Percentiles rank a stretch among this genome's conserved stretches.
These are phyloP conservation scores for Diplodia seriata DNA, from an alignment of 2,329 filamentous ascomycete species.

Conservation along the genomic window DNA sequence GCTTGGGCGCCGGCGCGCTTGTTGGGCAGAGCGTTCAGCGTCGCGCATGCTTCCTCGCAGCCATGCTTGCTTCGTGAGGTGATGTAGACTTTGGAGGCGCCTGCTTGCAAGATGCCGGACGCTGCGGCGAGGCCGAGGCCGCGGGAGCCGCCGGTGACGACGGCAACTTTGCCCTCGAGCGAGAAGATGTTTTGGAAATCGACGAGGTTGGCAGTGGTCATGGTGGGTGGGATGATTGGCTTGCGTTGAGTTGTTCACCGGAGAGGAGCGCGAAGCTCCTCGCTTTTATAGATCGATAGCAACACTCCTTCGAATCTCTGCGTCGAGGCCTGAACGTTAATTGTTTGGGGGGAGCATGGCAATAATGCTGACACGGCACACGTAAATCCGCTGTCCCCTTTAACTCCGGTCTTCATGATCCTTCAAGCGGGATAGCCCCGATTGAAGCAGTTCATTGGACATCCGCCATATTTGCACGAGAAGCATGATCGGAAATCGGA, in stretches of 20 bases:
- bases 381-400: not conserved
- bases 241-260: not conserved
- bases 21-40: constrained; percentile 47
- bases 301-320: not conserved
- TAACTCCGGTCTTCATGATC: not conserved
- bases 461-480: not conserved
- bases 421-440: not conserved
- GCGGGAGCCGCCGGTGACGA: constrained; percentile 50
- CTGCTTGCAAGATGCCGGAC: constrained; percentile 50
- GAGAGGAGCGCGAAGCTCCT: not conserved
- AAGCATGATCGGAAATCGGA: not conserved
- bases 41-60: constrained; percentile 48
- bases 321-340: not conserved
- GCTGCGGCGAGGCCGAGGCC: constrained; percentile 50
- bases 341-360: not conserved
- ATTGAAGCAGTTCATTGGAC: not conserved
- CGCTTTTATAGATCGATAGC: not conserved
- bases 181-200: constrained; percentile 47
- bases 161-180: constrained; percentile 47
- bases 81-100: constrained; percentile 50
- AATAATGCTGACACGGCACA: not conserved
- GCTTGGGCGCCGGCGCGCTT: constrained; percentile 46
- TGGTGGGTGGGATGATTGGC: constrained; percentile 1
- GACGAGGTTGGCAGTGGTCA: constrained; percentile 36
- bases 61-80: constrained; percentile 49